These are phyloP conservation scores for Kwoniella mangroviensis DNA, from an alignment of 768 basidiomycete genomes.

Conservation along the genomic window DNA sequence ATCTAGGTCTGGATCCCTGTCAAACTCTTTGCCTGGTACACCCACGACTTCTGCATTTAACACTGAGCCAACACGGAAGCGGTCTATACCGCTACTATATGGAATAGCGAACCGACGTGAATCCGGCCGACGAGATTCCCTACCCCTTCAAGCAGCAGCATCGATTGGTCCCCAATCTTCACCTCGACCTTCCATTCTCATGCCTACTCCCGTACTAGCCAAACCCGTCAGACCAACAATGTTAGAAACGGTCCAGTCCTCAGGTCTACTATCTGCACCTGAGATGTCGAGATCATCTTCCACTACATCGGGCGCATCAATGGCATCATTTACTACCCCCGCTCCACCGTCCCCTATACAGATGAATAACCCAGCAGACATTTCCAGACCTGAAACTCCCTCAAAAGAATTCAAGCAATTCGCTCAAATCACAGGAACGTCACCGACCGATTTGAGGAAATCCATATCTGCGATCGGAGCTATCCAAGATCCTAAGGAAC, in stretches of 20 bases:
- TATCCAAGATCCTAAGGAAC: conserved; percentile 13
- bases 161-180: conserved; percentile 12
- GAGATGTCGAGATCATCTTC: conserved; percentile 28
- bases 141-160: conserved; percentile 15
- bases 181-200: conserved; percentile 15
- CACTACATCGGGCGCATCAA: conserved; percentile 13
- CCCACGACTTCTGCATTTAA: not conserved
- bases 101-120: conserved; percentile 3
- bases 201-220: conserved; percentile 5
- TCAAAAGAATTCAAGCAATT: conserved; percentile 17
- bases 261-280: conserved; percentile 11
- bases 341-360: conserved; percentile 9
- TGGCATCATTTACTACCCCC: conserved; percentile 21
- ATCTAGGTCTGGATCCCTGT: not conserved
- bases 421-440: conserved; percentile 3
- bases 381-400: conserved; percentile 22
- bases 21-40: conserved; percentile 4
- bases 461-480: conserved; percentile 6
- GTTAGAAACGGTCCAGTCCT: conserved; percentile 4
- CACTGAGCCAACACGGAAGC: conserved; percentile 12
- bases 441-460: conserved; percentile 14
- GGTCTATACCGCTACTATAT: conserved; percentile 16
- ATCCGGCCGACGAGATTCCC: conserved; percentile 12
- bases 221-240: conserved; percentile 12
- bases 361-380: conserved; percentile 4